Evolutionary conservation across 495 filamentous ascomycete genomes (phyloP).

Genomic region (Aspergillus indologenus): DNA sequence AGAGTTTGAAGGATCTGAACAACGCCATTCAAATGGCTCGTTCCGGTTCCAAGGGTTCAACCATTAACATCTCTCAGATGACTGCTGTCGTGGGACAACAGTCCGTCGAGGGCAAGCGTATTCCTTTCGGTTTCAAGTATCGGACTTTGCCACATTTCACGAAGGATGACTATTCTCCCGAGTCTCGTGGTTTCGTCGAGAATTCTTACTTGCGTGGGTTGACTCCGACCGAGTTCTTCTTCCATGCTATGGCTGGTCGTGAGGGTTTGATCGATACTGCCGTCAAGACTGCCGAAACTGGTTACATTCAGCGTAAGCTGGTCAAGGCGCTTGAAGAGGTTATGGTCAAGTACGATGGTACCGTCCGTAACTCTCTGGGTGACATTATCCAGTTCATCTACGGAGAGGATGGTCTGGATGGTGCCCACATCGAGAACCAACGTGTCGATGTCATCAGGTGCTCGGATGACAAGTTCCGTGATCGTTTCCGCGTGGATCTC

Average conservation of each 20-base stretch:
- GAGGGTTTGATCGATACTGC: constrained; percentile 99
- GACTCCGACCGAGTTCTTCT: constrained; percentile 96
- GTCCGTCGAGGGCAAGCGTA: constrained; percentile 96
- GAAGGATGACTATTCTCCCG: constrained; percentile 97
- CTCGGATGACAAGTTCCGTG: constrained; percentile 67
- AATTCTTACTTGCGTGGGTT: constrained; percentile 97
- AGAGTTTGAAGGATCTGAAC: constrained; percentile 90
- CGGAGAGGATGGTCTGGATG: constrained; percentile 95
- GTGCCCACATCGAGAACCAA: constrained; percentile 86
- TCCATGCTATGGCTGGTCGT: constrained; percentile 99
- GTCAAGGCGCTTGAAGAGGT: constrained; percentile 98
- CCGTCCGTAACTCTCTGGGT: constrained; percentile 92
- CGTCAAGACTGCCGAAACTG: constrained; percentile 98
- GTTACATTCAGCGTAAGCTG: constrained; percentile 96
- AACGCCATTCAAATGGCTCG: constrained; percentile 93
- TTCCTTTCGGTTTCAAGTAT: constrained; percentile 99
- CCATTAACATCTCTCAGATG: constrained; percentile 99
- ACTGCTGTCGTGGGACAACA: constrained; percentile 95
- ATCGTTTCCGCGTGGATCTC: constrained; percentile 86
- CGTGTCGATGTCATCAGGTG: constrained; percentile 78
- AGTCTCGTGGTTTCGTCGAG: constrained; percentile 96
- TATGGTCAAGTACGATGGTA: constrained; percentile 96
- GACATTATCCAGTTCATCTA: constrained; percentile 98
- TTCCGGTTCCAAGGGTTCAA: constrained; percentile 95
- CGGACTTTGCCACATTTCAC: constrained; percentile 96